Conservation (phyloP, 768 basidiomycete genomes). For the Coprinopsis strossmayeri region DNA sequence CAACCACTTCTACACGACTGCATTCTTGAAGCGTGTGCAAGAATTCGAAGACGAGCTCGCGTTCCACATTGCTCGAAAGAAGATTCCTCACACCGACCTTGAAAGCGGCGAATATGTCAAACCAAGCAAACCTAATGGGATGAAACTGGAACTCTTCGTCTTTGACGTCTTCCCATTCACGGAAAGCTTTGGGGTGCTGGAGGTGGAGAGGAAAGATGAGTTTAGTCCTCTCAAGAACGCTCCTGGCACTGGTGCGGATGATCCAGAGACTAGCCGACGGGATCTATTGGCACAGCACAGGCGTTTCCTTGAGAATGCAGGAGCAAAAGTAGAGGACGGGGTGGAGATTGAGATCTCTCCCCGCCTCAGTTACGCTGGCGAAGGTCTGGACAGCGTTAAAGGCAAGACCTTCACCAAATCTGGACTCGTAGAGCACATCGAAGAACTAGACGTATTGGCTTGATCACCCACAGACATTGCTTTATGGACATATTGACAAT, state of each 20-base stretch:
- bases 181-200: conserved; percentile 74
- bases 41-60: conserved; percentile 83
- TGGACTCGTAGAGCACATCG: conserved; percentile 56
- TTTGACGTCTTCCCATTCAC: conserved; percentile 98
- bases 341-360: conserved; percentile 92
- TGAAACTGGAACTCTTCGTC: conserved; percentile 98
- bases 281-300: conserved; percentile 87
- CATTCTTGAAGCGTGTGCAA: conserved; percentile 73
- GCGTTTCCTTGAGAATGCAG: conserved; percentile 75
- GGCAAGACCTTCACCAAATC: conserved; percentile 76
- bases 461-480: conserved; percentile 23
- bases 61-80: conserved; percentile 97
- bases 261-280: conserved; percentile 83
- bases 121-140: conserved; percentile 89
- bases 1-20: conserved; percentile 95
- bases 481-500: background rate
- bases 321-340: conserved; percentile 63
- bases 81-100: conserved; percentile 82
- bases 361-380: conserved; percentile 84
- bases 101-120: conserved; percentile 64
- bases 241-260: conserved; percentile 84
- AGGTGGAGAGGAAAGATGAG: conserved; percentile 83
- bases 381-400: conserved; percentile 74
- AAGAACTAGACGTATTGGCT: conserved; percentile 66
- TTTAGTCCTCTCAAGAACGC: conserved; percentile 98